Conservation (phyloP, 2,329 filamentous ascomycete species). For the Verticillium nubilum region DNA sequence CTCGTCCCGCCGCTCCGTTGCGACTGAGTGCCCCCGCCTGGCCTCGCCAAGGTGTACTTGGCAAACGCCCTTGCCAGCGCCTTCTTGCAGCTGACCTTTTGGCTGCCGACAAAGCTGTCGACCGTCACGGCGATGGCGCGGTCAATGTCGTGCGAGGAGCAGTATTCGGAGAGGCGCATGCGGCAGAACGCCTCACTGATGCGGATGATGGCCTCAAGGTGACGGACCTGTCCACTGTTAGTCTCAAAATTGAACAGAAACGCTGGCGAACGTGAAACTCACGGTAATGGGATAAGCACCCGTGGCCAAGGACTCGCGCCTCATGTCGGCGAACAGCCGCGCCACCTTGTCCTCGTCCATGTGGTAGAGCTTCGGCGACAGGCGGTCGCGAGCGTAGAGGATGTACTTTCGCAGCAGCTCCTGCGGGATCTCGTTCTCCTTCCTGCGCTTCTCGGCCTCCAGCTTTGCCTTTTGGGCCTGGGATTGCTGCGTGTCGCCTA, state of each 20-base stretch:
- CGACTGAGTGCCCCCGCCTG: constrained; percentile 24
- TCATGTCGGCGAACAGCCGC: constrained; percentile 91
- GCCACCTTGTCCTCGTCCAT: constrained; percentile 98
- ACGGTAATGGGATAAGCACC: constrained; percentile 98
- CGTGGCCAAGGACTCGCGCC: constrained; percentile 84
- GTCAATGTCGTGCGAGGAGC: constrained; percentile 84
- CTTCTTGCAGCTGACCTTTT: constrained; percentile 98
- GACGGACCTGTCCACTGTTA: constrained; percentile 66
- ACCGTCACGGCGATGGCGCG: constrained; percentile 95
- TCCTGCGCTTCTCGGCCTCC: constrained; percentile 17
- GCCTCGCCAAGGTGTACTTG: constrained; percentile 71
- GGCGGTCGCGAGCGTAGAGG: constrained; percentile 85
- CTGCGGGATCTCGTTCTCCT: constrained; percentile 75
- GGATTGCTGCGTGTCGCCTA: constrained; percentile 37
- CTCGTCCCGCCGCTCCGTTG: constrained; percentile 16
- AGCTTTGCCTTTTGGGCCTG: not conserved
- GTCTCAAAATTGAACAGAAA: not conserved
- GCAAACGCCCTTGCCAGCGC: constrained; percentile 89
- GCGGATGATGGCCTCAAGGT: constrained; percentile 95
- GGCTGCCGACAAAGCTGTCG: constrained; percentile 90
- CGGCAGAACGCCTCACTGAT: constrained; percentile 93
- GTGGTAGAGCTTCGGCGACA: constrained; percentile 87
- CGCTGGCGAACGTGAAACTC: constrained; percentile 32
- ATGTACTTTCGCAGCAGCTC: constrained; percentile 94
- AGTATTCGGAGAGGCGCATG: constrained; percentile 97